Evolutionary conservation across 352 stramenopile genomes (phyloP).

Genomic region (Phytophthora chlamydospora): DNA sequence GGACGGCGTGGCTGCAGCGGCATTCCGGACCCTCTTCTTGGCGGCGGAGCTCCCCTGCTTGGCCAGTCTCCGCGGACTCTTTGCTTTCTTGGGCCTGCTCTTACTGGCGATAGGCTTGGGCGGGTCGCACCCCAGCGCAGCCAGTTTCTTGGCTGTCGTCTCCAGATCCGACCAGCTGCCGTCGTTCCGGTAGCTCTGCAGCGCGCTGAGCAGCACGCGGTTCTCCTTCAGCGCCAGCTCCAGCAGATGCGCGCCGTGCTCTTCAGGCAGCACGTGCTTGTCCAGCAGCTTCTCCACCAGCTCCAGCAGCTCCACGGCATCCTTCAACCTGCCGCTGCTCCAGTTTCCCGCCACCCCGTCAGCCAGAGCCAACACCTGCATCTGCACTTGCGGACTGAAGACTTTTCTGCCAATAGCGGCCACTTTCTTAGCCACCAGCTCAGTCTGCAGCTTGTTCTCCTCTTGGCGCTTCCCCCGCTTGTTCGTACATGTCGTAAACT

Average conservation of each 20-base stretch:
- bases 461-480: conserved; percentile 8
- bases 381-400: conserved; percentile 64
- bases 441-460: conserved; percentile 37
- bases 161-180: conserved; percentile 54
- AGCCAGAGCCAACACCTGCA: conserved; percentile 47
- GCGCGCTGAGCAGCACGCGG: conserved; percentile 54
- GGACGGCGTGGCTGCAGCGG: conserved; percentile 3
- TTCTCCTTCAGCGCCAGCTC: conserved; percentile 59
- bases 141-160: conserved; percentile 57
- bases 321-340: conserved; percentile 15
- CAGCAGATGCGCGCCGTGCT: conserved; percentile 52
- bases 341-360: conserved; percentile 31
- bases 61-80: conserved; percentile 15
- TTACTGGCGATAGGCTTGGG: conserved; percentile 19
- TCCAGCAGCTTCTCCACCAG: conserved; percentile 62
- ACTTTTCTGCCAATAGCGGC: conserved; percentile 56
- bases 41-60: conserved; percentile 6
- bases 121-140: conserved; percentile 33
- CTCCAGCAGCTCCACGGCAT: conserved; percentile 55
- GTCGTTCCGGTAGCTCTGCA: conserved; percentile 59
- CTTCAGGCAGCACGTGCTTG: conserved; percentile 64
- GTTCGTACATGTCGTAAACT: neutral
- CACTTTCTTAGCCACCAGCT: conserved; percentile 63
- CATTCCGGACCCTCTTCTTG: conserved; percentile 15
- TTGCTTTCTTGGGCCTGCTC: conserved; percentile 15